Evolutionary conservation across 345 rosid species (phyloP), one percentile per base, ranked within the genome.

Genomic region (Citrus cavaleriei): DNA sequence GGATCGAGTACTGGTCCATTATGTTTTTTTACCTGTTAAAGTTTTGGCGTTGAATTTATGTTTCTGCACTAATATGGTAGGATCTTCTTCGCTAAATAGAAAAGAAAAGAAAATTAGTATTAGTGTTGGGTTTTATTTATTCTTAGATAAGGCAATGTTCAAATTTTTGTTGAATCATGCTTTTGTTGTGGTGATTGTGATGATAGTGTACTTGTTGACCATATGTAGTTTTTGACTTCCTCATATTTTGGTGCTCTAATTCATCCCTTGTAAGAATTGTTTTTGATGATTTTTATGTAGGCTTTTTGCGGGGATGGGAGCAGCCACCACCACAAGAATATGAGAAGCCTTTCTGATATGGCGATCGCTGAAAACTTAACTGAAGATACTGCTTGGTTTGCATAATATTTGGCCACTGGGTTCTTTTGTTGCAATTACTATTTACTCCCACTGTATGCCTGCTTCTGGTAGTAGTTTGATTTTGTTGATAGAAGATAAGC

Each of bases 221-320:
- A 16, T 37, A 46, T 63, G 6, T 55, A 4, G 30, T 35, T 64
- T 51, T 32, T 13, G 16, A 18, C n/a, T 35, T 68, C 6, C 2
- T n/a, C 18, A 28, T 37, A 18, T 65, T 72, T 67, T 59, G 28
- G 72, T 66, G 35, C 30, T 63, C 32, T 54, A 34, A 55, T 74
- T 68, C 70, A 71, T 57, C 69, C 35, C 40, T 82, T 68, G 62
- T 13, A 22, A 19, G 72, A 61, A 58, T 51, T 59, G 49, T 65
- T 40, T 78, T 2, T 69, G 34, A 77, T 82, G 60, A 57, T 64
- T 75, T 42, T 73, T 62, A 55, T 81, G 84, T 79, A 95, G 98
- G 97, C 86, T 91, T 91, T 85, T 85, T 95, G 87, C 95, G 85
- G 74, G 80, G 84, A 25, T 95, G 98, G 98, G 93, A 91, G 86